phyloP scores from a whole-genome alignment of 2,329 filamentous ascomycete species.

The Fusarium sp. region DNA sequence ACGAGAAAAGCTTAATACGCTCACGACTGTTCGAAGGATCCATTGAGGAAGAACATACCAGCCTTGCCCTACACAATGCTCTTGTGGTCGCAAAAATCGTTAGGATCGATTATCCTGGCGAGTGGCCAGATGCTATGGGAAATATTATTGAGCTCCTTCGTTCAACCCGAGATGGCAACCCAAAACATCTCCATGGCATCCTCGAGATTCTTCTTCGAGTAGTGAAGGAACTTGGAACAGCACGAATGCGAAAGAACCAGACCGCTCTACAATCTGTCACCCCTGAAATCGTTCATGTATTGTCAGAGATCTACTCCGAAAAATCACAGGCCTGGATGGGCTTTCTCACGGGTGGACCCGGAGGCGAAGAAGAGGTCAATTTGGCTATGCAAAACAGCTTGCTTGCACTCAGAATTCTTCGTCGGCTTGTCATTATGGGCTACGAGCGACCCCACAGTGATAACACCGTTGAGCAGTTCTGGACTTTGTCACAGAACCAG shows the following conservation, averaged over 20 bases:
- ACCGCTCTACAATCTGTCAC: slow-evolving; percentile 82
- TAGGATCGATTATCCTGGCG: slow-evolving; percentile 87
- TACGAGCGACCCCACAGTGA: slow-evolving; percentile 89
- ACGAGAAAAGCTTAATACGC: slow-evolving; percentile 84
- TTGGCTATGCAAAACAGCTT: slow-evolving; percentile 82
- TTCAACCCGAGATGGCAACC: slow-evolving; percentile 63
- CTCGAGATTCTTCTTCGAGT: slow-evolving; percentile 85
- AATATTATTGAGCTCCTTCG: slow-evolving; percentile 76
- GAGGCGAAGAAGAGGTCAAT: slow-evolving; percentile 70
- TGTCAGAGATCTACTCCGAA: slow-evolving; percentile 82
- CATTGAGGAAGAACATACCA: slow-evolving; percentile 79
- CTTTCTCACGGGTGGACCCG: slow-evolving; percentile 69
- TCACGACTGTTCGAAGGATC: slow-evolving; percentile 81
- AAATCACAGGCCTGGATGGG: slow-evolving; percentile 78
- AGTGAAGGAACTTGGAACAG: slow-evolving; percentile 90
- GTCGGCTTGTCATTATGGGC: slow-evolving; percentile 82
- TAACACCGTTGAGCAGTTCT: slow-evolving; percentile 81
- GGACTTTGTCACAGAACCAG: slow-evolving; percentile 81
- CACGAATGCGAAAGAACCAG: slow-evolving; percentile 79
- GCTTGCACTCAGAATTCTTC: slow-evolving; percentile 81
- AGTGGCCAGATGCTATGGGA: slow-evolving; percentile 79
- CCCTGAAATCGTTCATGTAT: slow-evolving; percentile 84
- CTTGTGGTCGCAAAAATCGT: slow-evolving; percentile 89
- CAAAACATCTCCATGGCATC: slow-evolving; percentile 76
- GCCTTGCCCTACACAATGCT: slow-evolving; percentile 88